Percentiles rank a stretch among this genome's conserved stretches.
These are phyloP conservation scores for Luffa aegyptiaca DNA, from an alignment of 306 rosid species.

Conservation along the genomic window DNA sequence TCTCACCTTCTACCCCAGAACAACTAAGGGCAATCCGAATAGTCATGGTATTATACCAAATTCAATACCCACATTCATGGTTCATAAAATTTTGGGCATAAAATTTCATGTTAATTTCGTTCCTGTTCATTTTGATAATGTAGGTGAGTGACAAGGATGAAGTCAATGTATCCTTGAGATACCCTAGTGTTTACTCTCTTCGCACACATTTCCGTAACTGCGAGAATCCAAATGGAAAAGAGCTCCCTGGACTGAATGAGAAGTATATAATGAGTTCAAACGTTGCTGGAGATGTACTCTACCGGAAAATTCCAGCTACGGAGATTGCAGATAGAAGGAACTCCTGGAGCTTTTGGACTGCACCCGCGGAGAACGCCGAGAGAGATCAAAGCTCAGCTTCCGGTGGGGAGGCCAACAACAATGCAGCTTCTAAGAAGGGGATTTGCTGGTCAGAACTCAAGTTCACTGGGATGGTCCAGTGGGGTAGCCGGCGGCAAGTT, in stretches of 20 bases:
- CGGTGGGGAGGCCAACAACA: constrained; percentile 9
- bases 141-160: constrained; percentile 51
- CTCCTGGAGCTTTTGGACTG: constrained; percentile 65
- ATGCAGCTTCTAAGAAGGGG: constrained; percentile 37
- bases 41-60: constrained; percentile 44
- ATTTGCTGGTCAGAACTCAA: constrained; percentile 55
- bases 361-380: constrained; percentile 10
- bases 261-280: constrained; percentile 43
- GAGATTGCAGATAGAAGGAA: constrained; percentile 33
- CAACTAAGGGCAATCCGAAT: constrained; percentile 46
- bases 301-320: constrained; percentile 31
- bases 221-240: constrained; percentile 26
- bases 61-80: background rate
- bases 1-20: constrained; percentile 34
- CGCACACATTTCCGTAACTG: constrained; percentile 33
- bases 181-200: constrained; percentile 61
- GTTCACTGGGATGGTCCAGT: constrained; percentile 53
- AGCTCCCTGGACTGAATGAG: constrained; percentile 56
- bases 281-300: constrained; percentile 37
- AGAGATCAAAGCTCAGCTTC: constrained; percentile 12
- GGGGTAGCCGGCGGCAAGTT: constrained; percentile 70
- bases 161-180: constrained; percentile 42
- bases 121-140: background rate
- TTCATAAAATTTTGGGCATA: background rate
- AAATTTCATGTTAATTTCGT: background rate